These are phyloP conservation scores for Aspergillus hancockii DNA, from an alignment of 495 filamentous ascomycete species.

Conservation along the genomic window DNA sequence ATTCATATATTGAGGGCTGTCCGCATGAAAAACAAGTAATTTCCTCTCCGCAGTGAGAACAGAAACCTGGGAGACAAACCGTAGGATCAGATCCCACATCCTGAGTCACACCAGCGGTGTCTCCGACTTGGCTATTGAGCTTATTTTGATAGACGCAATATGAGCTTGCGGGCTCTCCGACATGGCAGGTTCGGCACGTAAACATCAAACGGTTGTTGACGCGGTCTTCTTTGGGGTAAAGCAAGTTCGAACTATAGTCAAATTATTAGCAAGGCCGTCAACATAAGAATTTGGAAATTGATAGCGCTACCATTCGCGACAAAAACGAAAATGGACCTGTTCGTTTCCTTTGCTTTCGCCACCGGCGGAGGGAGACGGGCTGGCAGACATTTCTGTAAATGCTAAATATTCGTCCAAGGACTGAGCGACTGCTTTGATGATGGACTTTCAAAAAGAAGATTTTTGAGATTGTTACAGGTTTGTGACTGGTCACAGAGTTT, in stretches of 20 bases:
- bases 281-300: not conserved
- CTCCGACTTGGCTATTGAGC: constrained; percentile 82
- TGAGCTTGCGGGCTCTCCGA: constrained; percentile 78
- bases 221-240: constrained; percentile 92
- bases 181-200: constrained; percentile 89
- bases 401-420: not conserved
- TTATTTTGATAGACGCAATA: constrained; percentile 91
- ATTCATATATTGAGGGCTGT: constrained; percentile 18
- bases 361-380: constrained; percentile 57
- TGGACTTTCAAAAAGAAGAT: not conserved
- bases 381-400: constrained; percentile 52
- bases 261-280: constrained; percentile 20
- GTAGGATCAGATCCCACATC: constrained; percentile 97
- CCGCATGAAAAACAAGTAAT: constrained; percentile 52
- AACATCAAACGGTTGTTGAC: constrained; percentile 65
- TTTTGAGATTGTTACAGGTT: not conserved
- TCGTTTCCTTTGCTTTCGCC: constrained; percentile 61
- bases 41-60: constrained; percentile 53
- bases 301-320: constrained; percentile 77
- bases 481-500: not conserved
- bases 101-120: constrained; percentile 95
- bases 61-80: constrained; percentile 70
- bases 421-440: not conserved
- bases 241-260: constrained; percentile 77
- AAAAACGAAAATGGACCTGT: constrained; percentile 94